A percentile compares a stretch with the other conserved stretches of the same genome.
phyloP scores from a whole-genome alignment of 371 early-diverging fungal species.

The Mortierella sp. region DNA sequence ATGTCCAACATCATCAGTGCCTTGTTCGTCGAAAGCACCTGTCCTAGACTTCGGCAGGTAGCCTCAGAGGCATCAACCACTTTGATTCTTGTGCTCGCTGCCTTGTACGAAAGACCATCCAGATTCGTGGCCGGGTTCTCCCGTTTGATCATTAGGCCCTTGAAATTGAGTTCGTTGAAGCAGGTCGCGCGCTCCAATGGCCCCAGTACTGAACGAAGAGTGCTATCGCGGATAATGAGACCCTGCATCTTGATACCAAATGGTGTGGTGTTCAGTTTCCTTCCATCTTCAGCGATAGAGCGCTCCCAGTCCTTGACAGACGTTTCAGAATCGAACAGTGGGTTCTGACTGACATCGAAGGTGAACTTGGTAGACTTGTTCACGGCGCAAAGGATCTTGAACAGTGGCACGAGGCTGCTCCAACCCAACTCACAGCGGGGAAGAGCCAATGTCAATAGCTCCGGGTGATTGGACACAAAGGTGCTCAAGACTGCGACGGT shows the following conservation, averaged over 20 bases:
- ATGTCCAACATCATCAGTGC: conserved; percentile 30
- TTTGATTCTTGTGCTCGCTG: conserved; percentile 7
- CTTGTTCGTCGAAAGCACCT: conserved; percentile 17
- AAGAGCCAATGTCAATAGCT: conserved; percentile 14
- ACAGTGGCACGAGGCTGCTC: conserved; percentile 12
- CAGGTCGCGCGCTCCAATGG: conserved; percentile 29
- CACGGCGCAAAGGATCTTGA: conserved; percentile 23
- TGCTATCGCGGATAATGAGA: conserved; percentile 15
- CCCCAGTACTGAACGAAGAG: conserved; percentile 18
- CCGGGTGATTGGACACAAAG: not conserved
- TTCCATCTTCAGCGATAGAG: conserved; percentile 13
- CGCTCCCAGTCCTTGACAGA: conserved; percentile 20
- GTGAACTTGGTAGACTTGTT: conserved; percentile 39
- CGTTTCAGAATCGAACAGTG: conserved; percentile 29
- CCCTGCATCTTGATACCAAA: conserved; percentile 33
- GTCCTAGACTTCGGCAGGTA: conserved; percentile 28
- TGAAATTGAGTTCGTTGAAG: conserved; percentile 36
- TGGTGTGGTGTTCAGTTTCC: conserved; percentile 27
- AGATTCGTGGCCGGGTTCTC: conserved; percentile 1
- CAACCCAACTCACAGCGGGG: conserved; percentile 25
- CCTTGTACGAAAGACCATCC: conserved; percentile 19
- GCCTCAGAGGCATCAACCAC: conserved; percentile 34
- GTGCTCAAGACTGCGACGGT: conserved; percentile 8
- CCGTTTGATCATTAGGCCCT: conserved; percentile 25
- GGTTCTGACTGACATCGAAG: conserved; percentile 22